Evolutionary conservation across 2,329 filamentous ascomycete species (phyloP).

Genomic region (Talaromyces sp.): DNA sequence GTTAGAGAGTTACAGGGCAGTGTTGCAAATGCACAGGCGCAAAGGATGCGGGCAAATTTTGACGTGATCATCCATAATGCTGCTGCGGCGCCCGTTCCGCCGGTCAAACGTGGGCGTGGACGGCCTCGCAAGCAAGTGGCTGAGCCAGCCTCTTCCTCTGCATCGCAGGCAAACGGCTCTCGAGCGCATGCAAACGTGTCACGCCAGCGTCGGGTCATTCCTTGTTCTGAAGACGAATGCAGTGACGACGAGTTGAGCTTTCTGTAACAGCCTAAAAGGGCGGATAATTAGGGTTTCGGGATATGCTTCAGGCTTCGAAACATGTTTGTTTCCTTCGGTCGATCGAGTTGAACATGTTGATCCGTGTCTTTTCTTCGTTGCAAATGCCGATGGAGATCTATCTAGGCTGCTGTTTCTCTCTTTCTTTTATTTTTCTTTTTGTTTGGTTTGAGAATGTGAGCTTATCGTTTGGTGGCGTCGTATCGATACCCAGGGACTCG

Average conservation of each 20-base stretch:
- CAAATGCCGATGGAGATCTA: neutral
- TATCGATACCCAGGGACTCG: slow-evolving; percentile 13
- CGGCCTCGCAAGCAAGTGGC: slow-evolving; percentile 15
- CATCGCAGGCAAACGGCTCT: neutral
- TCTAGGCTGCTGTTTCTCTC: neutral
- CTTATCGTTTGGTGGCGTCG: slow-evolving; percentile 9
- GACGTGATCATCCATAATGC: slow-evolving; percentile 19
- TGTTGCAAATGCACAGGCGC: slow-evolving; percentile 1
- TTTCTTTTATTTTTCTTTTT: neutral
- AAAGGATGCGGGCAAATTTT: slow-evolving; percentile 6
- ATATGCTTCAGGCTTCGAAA: neutral
- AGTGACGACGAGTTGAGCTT: slow-evolving; percentile 44
- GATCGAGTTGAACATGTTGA: neutral
- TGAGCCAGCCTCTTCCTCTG: neutral
- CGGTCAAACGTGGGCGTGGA: slow-evolving; percentile 12
- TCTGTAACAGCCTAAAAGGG: slow-evolving; percentile 21
- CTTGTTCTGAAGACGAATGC: slow-evolving; percentile 32
- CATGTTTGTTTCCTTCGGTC: neutral
- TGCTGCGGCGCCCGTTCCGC: neutral
- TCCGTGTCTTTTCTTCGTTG: neutral
- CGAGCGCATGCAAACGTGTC: slow-evolving; percentile 11
- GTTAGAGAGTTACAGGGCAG: neutral
- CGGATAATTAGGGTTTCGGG: neutral
- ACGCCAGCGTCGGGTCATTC: slow-evolving; percentile 25
- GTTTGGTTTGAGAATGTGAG: neutral